phyloP scores from a whole-genome alignment of 1,139 yeast genomes.

The Debaryomycetaceae sp. region DNA sequence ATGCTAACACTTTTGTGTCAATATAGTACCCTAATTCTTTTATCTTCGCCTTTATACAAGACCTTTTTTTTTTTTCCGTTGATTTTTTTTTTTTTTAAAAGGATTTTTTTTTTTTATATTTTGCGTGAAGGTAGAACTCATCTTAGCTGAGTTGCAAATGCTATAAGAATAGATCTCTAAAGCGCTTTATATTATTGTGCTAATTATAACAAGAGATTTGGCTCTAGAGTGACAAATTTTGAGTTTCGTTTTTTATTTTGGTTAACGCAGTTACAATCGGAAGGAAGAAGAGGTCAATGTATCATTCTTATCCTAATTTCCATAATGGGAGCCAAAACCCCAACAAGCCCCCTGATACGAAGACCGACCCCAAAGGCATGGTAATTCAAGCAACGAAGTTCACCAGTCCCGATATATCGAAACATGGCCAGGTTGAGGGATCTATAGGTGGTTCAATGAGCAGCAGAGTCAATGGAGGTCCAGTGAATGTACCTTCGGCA shows the following conservation, averaged over 20 bases:
- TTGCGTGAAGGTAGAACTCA: neutral
- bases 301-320: neutral
- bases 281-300: neutral
- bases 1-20: neutral
- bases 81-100: conserved; percentile 4
- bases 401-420: neutral
- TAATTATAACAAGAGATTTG: neutral
- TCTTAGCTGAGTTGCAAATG: neutral
- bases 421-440: neutral
- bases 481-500: conserved; percentile 5
- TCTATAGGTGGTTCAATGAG: neutral
- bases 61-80: conserved; percentile 5
- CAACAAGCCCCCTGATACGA: neutral
- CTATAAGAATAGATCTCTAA: neutral
- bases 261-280: neutral
- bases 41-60: conserved; percentile 1
- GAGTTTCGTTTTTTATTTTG: neutral
- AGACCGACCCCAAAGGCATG: neutral
- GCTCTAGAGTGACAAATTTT: neutral
- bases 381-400: neutral
- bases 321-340: neutral
- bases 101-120: conserved; percentile 1
- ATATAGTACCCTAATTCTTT: conserved; percentile 1
- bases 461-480: neutral
- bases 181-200: neutral